Evolutionary conservation across 2,329 filamentous ascomycete genomes (phyloP), one percentile per base, ranked within the genome.

Genomic region (Coniochaeta prunicola): DNA sequence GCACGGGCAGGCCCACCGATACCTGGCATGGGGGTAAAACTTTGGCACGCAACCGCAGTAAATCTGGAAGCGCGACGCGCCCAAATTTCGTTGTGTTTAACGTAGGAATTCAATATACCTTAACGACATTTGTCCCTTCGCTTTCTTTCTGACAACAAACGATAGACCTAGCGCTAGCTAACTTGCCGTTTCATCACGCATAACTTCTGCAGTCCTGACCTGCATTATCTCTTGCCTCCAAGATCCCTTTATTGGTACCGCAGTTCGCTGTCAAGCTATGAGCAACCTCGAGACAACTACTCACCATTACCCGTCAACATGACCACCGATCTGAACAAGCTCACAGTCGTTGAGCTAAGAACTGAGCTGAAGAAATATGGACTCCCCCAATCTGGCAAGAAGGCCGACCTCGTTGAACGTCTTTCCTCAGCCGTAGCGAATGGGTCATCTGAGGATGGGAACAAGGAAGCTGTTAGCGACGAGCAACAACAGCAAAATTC

Each of bases 341-440:
- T 87, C 67, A 92, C 90, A 74, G 90, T 93, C 62, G 78, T 86
- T 34, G 88, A 92, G 67, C 80, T 93, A 60, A 89, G 87, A 72
- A 83, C 84, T 24, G 88, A 92, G 76, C 80, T 92, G 45, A 91
- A 90, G 73, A 79, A 78, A 60, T 83, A 89, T 63, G 85, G 86
- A n/a, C 81, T 92, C 40, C 76, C 85, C 6, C 82, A 85, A 61
- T 82, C 83, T 26, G 90, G 90, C 9, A 79, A 91, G 57, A 90
- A 92, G 70, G 80, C 85, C 26, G 89, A 88, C 60, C 81, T 92
- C 53, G 79, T 92, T 59, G 81, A 87, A 61, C 83, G 87, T 60
- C 74, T 93, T 53, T 69, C 77, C 53, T 33, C 28, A 9, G 28
- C 53, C n/a, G 53, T 36, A 15, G 53, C 34, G 30, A 55, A 19